Percentiles rank a stretch among this genome's conserved stretches.
Evolutionary conservation across 208 protist species (phyloP).

Genomic region (Crithidia mellificae): DNA sequence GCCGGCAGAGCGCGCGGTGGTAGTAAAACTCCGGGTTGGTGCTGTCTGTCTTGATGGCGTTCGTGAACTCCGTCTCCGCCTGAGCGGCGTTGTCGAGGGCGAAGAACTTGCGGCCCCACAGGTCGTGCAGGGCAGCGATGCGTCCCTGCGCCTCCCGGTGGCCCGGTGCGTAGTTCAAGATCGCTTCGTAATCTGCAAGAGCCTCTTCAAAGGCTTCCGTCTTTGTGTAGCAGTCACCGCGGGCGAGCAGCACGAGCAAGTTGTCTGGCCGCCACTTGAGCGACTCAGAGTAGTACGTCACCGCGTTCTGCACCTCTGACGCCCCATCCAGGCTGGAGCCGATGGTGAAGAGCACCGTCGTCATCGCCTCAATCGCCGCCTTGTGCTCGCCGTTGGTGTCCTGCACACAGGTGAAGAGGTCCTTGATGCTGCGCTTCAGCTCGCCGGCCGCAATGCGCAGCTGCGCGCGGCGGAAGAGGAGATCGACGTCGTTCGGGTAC

Average conservation of each 20-base stretch:
- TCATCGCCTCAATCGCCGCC: conserved; percentile 82
- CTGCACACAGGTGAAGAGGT: conserved; percentile 84
- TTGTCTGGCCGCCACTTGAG: conserved; percentile 88
- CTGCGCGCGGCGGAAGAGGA: conserved; percentile 77
- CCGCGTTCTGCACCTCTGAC: conserved; percentile 56
- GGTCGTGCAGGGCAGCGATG: conserved; percentile 81
- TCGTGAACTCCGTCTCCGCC: conserved; percentile 84
- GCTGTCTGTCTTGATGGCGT: conserved; percentile 74
- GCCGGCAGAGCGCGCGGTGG: conserved; percentile 78
- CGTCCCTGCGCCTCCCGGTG: conserved; percentile 53
- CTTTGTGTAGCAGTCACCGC: conserved; percentile 87
- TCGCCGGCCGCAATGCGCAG: conserved; percentile 61
- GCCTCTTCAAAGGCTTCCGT: conserved; percentile 76
- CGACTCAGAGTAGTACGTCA: conserved; percentile 87
- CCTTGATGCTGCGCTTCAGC: conserved; percentile 72
- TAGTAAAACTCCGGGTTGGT: conserved; percentile 82
- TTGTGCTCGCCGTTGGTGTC: conserved; percentile 81
- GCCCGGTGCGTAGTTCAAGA: conserved; percentile 60
- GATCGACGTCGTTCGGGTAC: conserved; percentile 69
- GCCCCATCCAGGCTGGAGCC: conserved; percentile 56
- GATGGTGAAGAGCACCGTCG: conserved; percentile 76
- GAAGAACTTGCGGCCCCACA: conserved; percentile 80
- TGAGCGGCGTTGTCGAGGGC: conserved; percentile 43
- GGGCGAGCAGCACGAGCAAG: conserved; percentile 77
- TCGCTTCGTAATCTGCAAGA: conserved; percentile 68